phyloP scores from a whole-genome alignment of 2,329 filamentous ascomycete genomes.

The Corniculantispora saksenae region DNA sequence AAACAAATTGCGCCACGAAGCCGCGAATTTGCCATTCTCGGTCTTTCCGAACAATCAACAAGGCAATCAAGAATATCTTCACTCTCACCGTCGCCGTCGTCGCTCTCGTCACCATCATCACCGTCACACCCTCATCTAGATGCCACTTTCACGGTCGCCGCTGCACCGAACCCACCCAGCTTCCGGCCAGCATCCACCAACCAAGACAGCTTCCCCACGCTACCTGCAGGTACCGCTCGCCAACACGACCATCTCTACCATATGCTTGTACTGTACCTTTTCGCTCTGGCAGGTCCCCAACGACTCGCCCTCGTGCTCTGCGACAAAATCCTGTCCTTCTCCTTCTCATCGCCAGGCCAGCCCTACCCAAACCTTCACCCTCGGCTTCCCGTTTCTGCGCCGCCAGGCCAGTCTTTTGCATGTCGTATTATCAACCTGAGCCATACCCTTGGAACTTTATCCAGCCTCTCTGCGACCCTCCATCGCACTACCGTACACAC shows the following conservation, averaged over 20 bases:
- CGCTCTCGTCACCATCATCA: neutral
- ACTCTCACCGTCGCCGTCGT: neutral
- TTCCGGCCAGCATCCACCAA: neutral
- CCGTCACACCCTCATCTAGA: neutral
- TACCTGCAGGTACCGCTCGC: neutral
- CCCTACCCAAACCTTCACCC: neutral
- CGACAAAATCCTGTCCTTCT: neutral
- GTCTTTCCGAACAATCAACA: neutral
- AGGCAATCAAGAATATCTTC: neutral
- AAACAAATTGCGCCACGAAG: slow-evolving; percentile 6
- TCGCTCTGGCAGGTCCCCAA: neutral
- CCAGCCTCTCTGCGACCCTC: neutral
- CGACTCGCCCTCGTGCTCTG: neutral
- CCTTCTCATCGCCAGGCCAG: neutral
- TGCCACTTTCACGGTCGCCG: neutral
- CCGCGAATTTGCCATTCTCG: neutral
- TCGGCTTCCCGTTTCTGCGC: neutral
- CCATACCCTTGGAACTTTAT: neutral
- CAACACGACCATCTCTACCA: neutral
- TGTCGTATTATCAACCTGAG: neutral
- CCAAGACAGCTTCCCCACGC: neutral
- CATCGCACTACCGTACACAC: neutral
- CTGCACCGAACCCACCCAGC: neutral
- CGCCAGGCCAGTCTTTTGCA: neutral
- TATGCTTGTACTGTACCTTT: neutral